Evolutionary conservation across 1,139 yeast genomes (phyloP).

Genomic region (Schwanniomyces etchellsii): DNA sequence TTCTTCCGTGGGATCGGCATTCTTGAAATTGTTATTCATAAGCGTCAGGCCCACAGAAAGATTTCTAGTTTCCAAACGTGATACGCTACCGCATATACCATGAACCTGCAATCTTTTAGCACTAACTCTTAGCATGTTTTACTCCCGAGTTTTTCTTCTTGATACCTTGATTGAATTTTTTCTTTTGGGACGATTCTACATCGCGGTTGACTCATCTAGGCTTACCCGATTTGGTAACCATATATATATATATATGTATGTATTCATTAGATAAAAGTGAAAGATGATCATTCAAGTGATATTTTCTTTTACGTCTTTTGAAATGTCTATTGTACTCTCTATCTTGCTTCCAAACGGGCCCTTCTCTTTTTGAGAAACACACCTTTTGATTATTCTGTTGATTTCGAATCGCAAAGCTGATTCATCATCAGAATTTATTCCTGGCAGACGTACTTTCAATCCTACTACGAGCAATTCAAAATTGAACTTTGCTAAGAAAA

Average conservation of each 20-base stretch:
- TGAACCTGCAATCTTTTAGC: no score
- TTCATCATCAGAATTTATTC: slow-evolving; percentile 71
- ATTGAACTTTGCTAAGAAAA: slow-evolving; percentile 58
- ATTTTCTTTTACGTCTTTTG: no score
- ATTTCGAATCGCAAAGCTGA: slow-evolving; percentile 49
- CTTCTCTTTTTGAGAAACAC: slow-evolving; percentile 17
- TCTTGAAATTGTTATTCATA: not conserved
- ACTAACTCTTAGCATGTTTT: not conserved
- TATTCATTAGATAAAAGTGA: no score
- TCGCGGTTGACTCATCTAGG: slow-evolving; percentile 34
- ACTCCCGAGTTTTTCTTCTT: not conserved
- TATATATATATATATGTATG: no score
- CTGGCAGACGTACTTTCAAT: slow-evolving; percentile 49
- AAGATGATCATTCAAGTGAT: no score
- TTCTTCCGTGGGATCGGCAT: slow-evolving; percentile 13
- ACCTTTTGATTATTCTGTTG: slow-evolving; percentile 38
- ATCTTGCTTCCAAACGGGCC: slow-evolving; percentile 26
- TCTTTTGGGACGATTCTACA: slow-evolving; percentile 26
- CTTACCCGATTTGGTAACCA: not conserved
- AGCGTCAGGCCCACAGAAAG: not conserved
- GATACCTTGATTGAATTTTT: slow-evolving; percentile 4
- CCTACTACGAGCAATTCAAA: slow-evolving; percentile 55
- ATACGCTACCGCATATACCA: no score
- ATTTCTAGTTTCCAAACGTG: no score
- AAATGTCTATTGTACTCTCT: slow-evolving; percentile 62